These are phyloP conservation scores for Pseudogymnoascus sp. DNA, from an alignment of 2,329 filamentous ascomycete genomes.

Conservation along the genomic window DNA sequence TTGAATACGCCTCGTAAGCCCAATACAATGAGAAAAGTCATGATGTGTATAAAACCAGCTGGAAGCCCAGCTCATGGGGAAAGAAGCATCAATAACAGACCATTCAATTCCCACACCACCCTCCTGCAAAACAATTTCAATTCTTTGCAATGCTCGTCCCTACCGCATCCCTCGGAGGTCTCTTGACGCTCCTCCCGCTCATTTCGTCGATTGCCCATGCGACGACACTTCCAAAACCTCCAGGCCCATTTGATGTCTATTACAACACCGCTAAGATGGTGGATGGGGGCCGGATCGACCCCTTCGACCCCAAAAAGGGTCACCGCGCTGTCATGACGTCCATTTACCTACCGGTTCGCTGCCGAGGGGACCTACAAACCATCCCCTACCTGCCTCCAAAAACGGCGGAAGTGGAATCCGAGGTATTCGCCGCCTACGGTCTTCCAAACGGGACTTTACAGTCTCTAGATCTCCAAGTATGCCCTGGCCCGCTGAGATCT, in stretches of 20 bases:
- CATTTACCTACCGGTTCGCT: slow-evolving; percentile 21
- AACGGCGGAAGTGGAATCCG: slow-evolving; percentile 23
- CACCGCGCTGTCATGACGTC: slow-evolving; percentile 26
- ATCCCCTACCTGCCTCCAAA: slow-evolving; percentile 24
- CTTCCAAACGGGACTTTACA: slow-evolving; percentile 25
- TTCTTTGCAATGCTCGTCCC: background rate
- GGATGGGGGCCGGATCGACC: slow-evolving; percentile 23
- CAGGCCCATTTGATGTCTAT: slow-evolving; percentile 16
- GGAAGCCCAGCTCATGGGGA: background rate
- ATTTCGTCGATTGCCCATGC: background rate
- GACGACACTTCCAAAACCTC: background rate
- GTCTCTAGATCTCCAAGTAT: slow-evolving; percentile 21
- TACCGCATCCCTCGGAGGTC: background rate
- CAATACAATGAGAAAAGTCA: background rate
- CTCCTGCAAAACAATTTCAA: background rate
- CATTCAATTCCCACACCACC: background rate
- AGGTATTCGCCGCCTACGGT: slow-evolving; percentile 18
- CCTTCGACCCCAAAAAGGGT: slow-evolving; percentile 19
- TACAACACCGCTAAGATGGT: slow-evolving; percentile 14
- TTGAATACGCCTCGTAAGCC: background rate
- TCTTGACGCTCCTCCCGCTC: background rate
- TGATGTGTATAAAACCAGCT: background rate
- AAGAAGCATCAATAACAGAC: background rate
- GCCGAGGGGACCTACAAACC: slow-evolving; percentile 13
- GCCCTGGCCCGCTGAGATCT: slow-evolving; percentile 10